Conservation (phyloP, 495 filamentous ascomycete genomes). For the Hypoxylon subgilvum region DNA sequence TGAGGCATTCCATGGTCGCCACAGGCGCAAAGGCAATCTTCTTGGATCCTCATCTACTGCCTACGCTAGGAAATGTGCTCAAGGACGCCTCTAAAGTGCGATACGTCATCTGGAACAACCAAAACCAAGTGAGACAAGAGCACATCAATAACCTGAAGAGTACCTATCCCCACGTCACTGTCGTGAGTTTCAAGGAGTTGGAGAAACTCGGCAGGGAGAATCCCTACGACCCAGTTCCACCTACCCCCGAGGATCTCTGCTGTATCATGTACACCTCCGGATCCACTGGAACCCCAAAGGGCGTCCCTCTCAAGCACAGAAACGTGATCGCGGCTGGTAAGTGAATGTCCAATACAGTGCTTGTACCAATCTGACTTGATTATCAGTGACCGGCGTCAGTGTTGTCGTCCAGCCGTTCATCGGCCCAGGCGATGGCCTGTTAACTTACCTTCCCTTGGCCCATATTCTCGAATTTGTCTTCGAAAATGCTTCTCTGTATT, state of each 20-base stretch:
- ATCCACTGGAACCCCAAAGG: conserved; percentile 96
- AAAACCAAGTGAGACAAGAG: conserved; percentile 73
- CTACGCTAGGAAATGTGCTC: conserved; percentile 79
- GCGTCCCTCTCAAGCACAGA: conserved; percentile 86
- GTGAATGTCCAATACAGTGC: conserved; percentile 35
- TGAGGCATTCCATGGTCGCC: conserved; percentile 89
- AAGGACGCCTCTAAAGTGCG: conserved; percentile 79
- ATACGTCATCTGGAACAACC: conserved; percentile 88
- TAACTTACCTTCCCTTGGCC: conserved; percentile 91
- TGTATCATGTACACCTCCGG: conserved; percentile 99
- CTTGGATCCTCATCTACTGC: conserved; percentile 82
- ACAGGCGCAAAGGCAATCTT: conserved; percentile 88
- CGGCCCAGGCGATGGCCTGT: conserved; percentile 80
- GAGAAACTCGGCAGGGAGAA: conserved; percentile 82
- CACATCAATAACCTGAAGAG: conserved; percentile 81
- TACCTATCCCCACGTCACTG: conserved; percentile 69
- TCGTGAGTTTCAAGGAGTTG: conserved; percentile 86
- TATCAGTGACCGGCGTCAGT: conserved; percentile 81
- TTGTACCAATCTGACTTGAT: conserved; percentile 16
- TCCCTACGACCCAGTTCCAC: conserved; percentile 78
- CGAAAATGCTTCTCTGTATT: conserved; percentile 88
- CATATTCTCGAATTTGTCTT: conserved; percentile 99
- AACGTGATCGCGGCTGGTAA: conserved; percentile 87
- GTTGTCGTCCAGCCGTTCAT: conserved; percentile 84
- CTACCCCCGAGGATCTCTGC: conserved; percentile 83